Evolutionary conservation across 164 flowering plant genomes (phyloP).

Genomic region (Hamamelis virginiana): DNA sequence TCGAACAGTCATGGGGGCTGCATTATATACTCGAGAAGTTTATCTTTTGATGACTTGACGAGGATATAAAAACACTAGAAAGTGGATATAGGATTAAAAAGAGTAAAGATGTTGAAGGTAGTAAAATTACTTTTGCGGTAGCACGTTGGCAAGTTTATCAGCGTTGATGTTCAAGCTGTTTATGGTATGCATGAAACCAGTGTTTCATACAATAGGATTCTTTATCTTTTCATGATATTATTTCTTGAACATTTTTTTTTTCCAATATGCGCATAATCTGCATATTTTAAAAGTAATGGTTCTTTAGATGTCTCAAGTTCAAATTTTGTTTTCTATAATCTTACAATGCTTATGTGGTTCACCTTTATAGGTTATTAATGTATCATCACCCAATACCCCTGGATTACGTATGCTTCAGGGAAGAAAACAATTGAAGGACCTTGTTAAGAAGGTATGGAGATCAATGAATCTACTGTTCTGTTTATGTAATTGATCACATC

Average conservation of each 20-base stretch:
- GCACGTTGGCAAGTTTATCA: too few species aligned
- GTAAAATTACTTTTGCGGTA: too few species aligned
- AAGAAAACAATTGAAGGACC: slow-evolving; percentile 91
- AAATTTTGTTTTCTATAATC: neutral
- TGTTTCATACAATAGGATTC: neutral
- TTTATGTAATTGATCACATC: neutral
- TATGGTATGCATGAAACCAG: too few species aligned
- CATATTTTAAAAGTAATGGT: neutral
- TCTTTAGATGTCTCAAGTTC: neutral
- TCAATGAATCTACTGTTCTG: neutral
- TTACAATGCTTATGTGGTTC: neutral
- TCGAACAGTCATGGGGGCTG: too few species aligned
- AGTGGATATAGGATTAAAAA: too few species aligned
- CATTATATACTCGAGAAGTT: too few species aligned
- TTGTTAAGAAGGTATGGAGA: slow-evolving; percentile 75
- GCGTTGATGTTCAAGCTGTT: too few species aligned
- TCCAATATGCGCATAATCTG: neutral
- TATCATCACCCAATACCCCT: slow-evolving; percentile 98
- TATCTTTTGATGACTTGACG: too few species aligned
- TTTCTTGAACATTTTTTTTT: neutral
- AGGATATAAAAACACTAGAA: too few species aligned
- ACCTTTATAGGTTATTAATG: slow-evolving; percentile 73
- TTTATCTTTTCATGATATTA: neutral
- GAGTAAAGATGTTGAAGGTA: too few species aligned
- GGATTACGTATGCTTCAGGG: slow-evolving; percentile 98